Conservation (phyloP, 306 rosid species). For the Trifolium dubium region DNA sequence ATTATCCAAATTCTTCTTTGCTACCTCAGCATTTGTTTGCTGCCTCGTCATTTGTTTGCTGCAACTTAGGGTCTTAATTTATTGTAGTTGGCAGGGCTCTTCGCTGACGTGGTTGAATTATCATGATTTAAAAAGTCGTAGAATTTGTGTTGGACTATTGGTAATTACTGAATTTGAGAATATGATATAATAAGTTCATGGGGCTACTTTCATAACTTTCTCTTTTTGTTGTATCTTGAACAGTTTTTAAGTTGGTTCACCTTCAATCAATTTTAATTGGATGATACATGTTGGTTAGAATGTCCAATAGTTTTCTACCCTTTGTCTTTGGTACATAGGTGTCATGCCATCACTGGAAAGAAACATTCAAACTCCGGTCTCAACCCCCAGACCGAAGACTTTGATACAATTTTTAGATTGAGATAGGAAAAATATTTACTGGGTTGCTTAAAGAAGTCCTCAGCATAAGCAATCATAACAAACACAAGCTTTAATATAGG, state of each 20-base stretch:
- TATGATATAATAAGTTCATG: background rate
- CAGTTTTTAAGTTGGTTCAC: too few relatives aligned
- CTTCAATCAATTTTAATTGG: too few relatives aligned
- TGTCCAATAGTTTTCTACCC: too few relatives aligned
- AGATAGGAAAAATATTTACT: background rate
- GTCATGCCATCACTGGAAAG: too few relatives aligned
- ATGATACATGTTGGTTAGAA: too few relatives aligned
- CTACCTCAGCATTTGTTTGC: constrained; percentile 18
- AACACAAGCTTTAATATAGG: too few relatives aligned
- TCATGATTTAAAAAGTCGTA: background rate
- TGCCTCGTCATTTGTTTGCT: constrained; percentile 7
- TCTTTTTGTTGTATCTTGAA: background rate
- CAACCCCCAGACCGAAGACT: too few relatives aligned
- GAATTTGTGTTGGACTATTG: background rate
- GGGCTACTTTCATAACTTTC: background rate
- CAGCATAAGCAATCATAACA: too few relatives aligned
- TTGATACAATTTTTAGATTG: background rate
- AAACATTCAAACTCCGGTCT: too few relatives aligned
- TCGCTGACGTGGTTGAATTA: background rate
- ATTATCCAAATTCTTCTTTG: constrained; percentile 1
- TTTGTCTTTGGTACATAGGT: too few relatives aligned
- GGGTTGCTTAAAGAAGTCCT: too few relatives aligned
- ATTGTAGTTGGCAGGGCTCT: constrained; percentile 4
- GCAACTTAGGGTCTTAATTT: background rate
- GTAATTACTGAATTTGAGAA: background rate